Evolutionary conservation across 2,329 filamentous ascomycete genomes (phyloP), one percentile per base, ranked within the genome.

Genomic region (Ophiocordyceps robertsii): DNA sequence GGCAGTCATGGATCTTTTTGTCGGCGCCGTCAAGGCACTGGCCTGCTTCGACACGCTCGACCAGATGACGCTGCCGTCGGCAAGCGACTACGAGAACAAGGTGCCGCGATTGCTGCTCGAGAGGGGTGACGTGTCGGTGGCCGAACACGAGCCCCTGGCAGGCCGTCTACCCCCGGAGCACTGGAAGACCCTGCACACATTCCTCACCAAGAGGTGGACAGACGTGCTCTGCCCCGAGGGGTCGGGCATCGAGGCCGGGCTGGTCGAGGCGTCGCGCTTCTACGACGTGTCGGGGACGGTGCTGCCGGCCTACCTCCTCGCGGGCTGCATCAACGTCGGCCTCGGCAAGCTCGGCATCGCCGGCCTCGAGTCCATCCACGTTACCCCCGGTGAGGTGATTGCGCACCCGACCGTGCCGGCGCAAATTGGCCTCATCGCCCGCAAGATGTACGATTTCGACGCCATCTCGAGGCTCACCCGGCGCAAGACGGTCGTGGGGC

Each of bases 271-370:
- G 2, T 64, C 68, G 0, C 63, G 67, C 0, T 75, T 75, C 52
- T 74, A 68, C 50, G 64, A 71, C 38, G 61, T 73, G 12, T 70
- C 68, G 56, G 66, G 66, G 8, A 68, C 68, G 2, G 57, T 73
- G 19, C 58, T 75, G 36, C 64, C 71, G 0, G 71, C 71, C 0
- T 57, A 66, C 7, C 59, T 68, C 47, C 60, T 75, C 29, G 64
- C 70, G 3, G 54, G 61, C 5, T 62, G 62, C 40, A 61, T 73
- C 39, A 71, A 67, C 42, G 56, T 57, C 4, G 60, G 62, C 14
- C 56, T 74, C 9, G 56, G 63, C 1, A 55, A 54, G 24, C 50
- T 65, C 11, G 49, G 54, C 12, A 49, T 67, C 10, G 55, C 57
- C 0, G 66, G 63, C 3, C 52, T 64, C 6, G 62, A 65, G 13